Evolutionary conservation across 2,329 filamentous ascomycete genomes (phyloP).

Genomic region (Aspergillus tamarii): DNA sequence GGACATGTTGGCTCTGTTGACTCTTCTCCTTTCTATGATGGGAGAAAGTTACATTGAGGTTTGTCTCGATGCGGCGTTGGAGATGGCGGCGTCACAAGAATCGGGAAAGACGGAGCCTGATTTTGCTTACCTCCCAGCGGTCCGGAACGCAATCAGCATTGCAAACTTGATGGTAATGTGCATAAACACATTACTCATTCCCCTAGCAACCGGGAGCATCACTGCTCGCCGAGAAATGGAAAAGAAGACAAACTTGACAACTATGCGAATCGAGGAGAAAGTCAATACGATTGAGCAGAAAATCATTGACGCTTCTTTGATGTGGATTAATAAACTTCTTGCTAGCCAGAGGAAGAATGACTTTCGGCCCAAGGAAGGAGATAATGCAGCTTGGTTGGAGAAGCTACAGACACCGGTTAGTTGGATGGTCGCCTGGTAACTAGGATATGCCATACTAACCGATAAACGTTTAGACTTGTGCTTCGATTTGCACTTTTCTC

Average conservation of each 20-base stretch:
- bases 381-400: constrained; percentile 63
- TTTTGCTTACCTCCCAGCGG: constrained; percentile 75
- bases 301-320: constrained; percentile 71
- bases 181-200: constrained; percentile 85
- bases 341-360: constrained; percentile 82
- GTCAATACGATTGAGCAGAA: constrained; percentile 71
- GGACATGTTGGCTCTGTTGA: constrained; percentile 83
- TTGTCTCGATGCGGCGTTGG: constrained; percentile 69
- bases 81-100: constrained; percentile 77
- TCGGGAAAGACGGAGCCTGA: constrained; percentile 83
- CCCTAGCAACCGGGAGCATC: constrained; percentile 84
- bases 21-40: constrained; percentile 82
- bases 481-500: constrained; percentile 79
- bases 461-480: constrained; percentile 64
- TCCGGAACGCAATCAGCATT: constrained; percentile 83
- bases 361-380: constrained; percentile 83
- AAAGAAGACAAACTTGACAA: constrained; percentile 73
- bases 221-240: constrained; percentile 90
- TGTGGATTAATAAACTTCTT: constrained; percentile 75
- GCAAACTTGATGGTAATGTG: constrained; percentile 93
- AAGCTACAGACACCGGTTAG: constrained; percentile 73
- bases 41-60: constrained; percentile 77
- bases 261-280: constrained; percentile 82
- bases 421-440: neutral
- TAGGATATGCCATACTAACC: constrained; percentile 14